Evolutionary conservation across 257 asterid genomes (phyloP).

Genomic region (Nicotiana tabacum): DNA sequence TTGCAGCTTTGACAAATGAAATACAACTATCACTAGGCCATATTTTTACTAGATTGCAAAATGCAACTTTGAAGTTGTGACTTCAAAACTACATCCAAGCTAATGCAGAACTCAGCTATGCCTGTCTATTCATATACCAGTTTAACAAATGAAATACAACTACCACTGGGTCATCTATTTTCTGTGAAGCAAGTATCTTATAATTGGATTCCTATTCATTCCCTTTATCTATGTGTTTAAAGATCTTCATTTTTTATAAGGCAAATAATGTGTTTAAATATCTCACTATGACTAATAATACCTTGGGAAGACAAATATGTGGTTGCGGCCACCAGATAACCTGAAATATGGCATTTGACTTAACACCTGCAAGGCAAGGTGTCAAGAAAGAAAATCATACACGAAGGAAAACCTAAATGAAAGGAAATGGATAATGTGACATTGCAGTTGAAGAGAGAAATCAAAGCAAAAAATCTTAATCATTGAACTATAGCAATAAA

Average conservation of each 20-base stretch:
- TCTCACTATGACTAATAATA: constrained; percentile 17
- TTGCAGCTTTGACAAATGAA: background rate
- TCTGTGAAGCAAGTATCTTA: background rate
- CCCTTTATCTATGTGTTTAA: background rate
- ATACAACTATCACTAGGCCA: background rate
- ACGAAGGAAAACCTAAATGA: background rate
- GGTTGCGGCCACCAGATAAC: constrained; percentile 89
- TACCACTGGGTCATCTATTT: background rate
- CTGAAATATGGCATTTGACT: constrained; percentile 97
- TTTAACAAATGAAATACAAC: background rate
- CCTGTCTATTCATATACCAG: background rate
- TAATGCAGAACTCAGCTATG: background rate
- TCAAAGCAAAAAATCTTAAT: background rate
- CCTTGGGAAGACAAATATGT: constrained; percentile 94
- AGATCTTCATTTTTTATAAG: background rate
- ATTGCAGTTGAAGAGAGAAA: background rate
- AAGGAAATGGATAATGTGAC: background rate
- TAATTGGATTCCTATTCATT: background rate
- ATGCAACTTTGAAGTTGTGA: background rate
- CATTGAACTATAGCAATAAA: background rate
- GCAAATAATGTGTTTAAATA: background rate
- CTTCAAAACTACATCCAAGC: background rate
- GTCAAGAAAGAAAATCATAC: constrained; percentile 5
- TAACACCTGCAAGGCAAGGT: constrained; percentile 69
- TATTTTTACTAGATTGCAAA: background rate